Conservation (phyloP, 169 alveolate genomes). For the Sarcocystis neurona region DNA sequence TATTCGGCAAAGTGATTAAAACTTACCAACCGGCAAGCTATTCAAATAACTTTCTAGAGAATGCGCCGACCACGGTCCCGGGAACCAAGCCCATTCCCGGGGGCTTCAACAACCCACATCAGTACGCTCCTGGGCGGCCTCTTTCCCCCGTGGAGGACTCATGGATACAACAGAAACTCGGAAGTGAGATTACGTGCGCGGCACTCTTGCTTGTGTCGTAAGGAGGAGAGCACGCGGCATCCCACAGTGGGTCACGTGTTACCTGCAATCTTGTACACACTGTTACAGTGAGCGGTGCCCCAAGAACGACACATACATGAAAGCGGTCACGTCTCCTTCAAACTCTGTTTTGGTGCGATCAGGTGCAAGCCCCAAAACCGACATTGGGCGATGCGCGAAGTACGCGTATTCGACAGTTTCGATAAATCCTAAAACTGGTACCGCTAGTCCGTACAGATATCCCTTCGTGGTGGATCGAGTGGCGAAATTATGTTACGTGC, state of each 20-base stretch:
- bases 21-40: background rate
- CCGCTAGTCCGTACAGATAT: constrained; percentile 27
- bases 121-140: constrained; percentile 4
- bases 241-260: too few relatives aligned
- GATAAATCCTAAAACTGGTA: background rate
- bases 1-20: constrained; percentile 26
- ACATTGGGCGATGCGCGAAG: constrained; percentile 20
- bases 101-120: constrained; percentile 37
- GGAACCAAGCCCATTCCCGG: constrained; percentile 45
- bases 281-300: too few relatives aligned
- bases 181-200: background rate
- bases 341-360: background rate
- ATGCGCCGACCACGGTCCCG: constrained; percentile 8
- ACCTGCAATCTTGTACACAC: too few relatives aligned
- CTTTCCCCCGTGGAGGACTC: constrained; percentile 51
- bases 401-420: constrained; percentile 28
- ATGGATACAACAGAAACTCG: background rate
- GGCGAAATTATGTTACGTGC: constrained; percentile 8
- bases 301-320: too few relatives aligned
- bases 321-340: too few relatives aligned
- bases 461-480: constrained; percentile 40
- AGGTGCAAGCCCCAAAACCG: background rate
- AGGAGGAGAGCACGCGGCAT: too few relatives aligned
- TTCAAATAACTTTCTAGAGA: constrained; percentile 18
- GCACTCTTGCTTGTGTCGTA: too few relatives aligned